Percentiles rank a stretch among this genome's conserved stretches.
Conservation (phyloP, 768 basidiomycete genomes). For the Glaciozyma martinii region DNA sequence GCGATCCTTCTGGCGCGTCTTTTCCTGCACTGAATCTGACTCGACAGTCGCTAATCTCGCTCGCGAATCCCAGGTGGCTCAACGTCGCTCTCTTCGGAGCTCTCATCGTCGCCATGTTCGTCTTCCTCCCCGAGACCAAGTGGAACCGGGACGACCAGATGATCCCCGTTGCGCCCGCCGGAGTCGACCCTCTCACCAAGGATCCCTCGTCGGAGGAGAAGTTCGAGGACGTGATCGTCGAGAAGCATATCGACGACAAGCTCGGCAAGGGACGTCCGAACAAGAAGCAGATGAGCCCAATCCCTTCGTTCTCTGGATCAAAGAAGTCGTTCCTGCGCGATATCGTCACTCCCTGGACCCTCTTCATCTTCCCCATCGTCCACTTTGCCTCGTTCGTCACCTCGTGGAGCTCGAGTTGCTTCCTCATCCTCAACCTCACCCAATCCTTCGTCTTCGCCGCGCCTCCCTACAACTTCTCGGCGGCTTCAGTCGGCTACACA, state of each 20-base stretch:
- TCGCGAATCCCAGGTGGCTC: not conserved
- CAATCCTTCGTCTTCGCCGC: not conserved
- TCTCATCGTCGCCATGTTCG: not conserved
- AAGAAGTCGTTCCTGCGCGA: not conserved
- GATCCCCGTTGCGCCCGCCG: not conserved
- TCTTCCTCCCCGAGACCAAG: slow-evolving; percentile 1
- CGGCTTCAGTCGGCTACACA: not conserved
- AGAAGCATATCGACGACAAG: slow-evolving; percentile 1
- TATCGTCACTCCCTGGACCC: not conserved
- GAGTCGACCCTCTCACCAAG: not conserved
- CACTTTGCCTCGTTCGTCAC: not conserved
- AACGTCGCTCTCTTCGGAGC: not conserved
- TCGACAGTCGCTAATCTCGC: not conserved
- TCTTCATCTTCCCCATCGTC: not conserved
- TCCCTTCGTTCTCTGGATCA: not conserved
- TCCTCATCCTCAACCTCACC: slow-evolving; percentile 5
- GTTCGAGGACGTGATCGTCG: slow-evolving; percentile 1
- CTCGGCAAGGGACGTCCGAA: not conserved
- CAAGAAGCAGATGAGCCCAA: not conserved
- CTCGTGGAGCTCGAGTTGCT: not conserved
- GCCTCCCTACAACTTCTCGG: not conserved
- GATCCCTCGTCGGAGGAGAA: not conserved
- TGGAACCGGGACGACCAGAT: not conserved
- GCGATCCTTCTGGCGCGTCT: not conserved
- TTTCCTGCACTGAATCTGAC: no score